Evolutionary conservation across 2,329 filamentous ascomycete species (phyloP), one percentile per base, ranked within the genome.

Genomic region (Fusarium virguliforme): DNA sequence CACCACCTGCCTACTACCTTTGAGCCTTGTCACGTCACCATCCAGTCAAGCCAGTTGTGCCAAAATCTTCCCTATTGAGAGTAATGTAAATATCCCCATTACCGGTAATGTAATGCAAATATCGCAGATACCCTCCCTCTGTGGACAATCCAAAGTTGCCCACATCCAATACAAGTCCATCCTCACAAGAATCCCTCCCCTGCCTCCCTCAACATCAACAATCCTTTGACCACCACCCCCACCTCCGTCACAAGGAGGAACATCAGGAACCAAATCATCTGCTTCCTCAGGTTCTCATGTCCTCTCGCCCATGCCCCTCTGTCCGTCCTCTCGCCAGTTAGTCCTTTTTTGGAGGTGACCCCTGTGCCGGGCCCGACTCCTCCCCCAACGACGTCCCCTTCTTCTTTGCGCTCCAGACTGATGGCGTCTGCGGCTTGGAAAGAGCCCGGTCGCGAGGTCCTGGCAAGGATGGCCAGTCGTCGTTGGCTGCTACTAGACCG

Each of bases 401-500:
- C 41, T 64, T 72, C 38, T 69, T 75, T 28, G 43, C 40, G 32
- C 61, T 65, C 75, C 74, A 76, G 26, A 73, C 43, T 9, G 64
- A 68, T 12, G 73, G 65, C 50, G 74, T 67, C 24, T 70, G 64
- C 7, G 74, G 30, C 50, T 73, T 74, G 32, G 75, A 70, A 13
- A 41, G 51, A 4, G 75, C 75, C 8, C 74, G 71, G n/a, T 76
- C 73, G 15, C 74, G 74, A 51, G 75, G 72, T 37, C 60, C 65
- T 28, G 73, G 73, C 38, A 78, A 60, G 6, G 67, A 76, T 22
- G 75, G 76, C 74, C 76, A 79, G 13, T 78, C 72, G 1, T 76
- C 68, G 8, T 61, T 71, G 57, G 71, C 72, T 30, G 8, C 28
- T 9, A 30, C 43, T 35, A 75, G 38, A 1, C 61, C 64, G 35